Percentiles rank a stretch among this genome's conserved stretches.
Conservation (phyloP, 2,329 filamentous ascomycete species). For the Aspergillus sp. region DNA sequence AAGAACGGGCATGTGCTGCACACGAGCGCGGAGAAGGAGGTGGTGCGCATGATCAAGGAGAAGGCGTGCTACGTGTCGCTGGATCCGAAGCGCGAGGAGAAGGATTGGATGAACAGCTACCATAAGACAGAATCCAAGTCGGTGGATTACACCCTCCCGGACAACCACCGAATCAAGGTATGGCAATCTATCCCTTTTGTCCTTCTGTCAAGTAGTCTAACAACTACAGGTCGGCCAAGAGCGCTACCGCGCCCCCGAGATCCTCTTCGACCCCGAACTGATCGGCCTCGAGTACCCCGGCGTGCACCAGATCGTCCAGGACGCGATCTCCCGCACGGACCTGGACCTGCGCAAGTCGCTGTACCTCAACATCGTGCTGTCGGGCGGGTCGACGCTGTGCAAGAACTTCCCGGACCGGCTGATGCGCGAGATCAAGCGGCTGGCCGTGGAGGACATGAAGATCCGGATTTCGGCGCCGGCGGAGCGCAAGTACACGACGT, state of each 20-base stretch:
- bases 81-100: slow-evolving; percentile 89
- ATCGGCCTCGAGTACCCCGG: slow-evolving; percentile 95
- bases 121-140: slow-evolving; percentile 69
- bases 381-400: slow-evolving; percentile 88
- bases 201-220: no score
- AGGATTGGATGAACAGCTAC: slow-evolving; percentile 70
- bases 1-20: slow-evolving; percentile 94
- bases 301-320: slow-evolving; percentile 94
- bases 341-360: slow-evolving; percentile 89
- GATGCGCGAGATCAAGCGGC: slow-evolving; percentile 79
- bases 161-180: slow-evolving; percentile 89
- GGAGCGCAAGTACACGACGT: slow-evolving; percentile 96
- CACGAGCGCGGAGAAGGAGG: slow-evolving; percentile 97
- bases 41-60: slow-evolving; percentile 96
- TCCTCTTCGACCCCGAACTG: slow-evolving; percentile 93
- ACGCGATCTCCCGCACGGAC: slow-evolving; percentile 89
- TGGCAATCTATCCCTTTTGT: no score
- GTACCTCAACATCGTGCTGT: slow-evolving; percentile 94
- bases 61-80: slow-evolving; percentile 82
- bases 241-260: slow-evolving; percentile 90
- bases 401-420: slow-evolving; percentile 94
- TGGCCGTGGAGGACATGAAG: slow-evolving; percentile 97
- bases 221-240: slow-evolving; percentile 68
- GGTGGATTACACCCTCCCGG: slow-evolving; percentile 80
- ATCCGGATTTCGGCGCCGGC: slow-evolving; percentile 99